Evolutionary conservation across 2,329 filamentous ascomycete species (phyloP).

Genomic region (Exophiala calicioides): DNA sequence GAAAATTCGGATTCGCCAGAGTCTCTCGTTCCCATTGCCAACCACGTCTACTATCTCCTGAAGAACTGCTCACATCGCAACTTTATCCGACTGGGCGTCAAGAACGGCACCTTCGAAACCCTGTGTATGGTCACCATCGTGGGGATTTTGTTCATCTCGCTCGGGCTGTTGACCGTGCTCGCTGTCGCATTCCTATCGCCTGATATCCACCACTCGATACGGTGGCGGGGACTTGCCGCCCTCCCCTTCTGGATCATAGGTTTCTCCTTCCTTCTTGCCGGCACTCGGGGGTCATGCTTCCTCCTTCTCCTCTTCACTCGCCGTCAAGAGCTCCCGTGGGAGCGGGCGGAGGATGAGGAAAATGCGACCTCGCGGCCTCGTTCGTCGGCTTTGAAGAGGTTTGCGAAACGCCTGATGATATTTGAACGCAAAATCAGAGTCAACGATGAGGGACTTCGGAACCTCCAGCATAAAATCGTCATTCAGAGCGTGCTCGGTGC

Average conservation of each 20-base stretch:
- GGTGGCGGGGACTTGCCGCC: constrained; percentile 19
- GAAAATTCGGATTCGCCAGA: constrained; percentile 11
- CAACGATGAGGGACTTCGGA: constrained; percentile 19
- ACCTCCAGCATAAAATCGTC: constrained; percentile 22
- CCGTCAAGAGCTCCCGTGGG: constrained; percentile 25
- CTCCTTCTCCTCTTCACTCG: constrained; percentile 24
- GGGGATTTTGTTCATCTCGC: constrained; percentile 14
- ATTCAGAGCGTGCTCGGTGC: constrained; percentile 20
- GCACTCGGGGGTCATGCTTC: constrained; percentile 21
- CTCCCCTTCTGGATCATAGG: constrained; percentile 20
- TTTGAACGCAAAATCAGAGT: constrained; percentile 23
- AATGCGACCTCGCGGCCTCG: not conserved
- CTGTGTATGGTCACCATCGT: constrained; percentile 26
- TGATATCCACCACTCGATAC: constrained; percentile 21
- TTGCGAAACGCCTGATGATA: constrained; percentile 19
- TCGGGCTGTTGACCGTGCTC: constrained; percentile 21
- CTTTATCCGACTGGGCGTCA: constrained; percentile 25
- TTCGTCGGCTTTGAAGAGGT: constrained; percentile 7
- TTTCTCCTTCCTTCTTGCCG: constrained; percentile 21
- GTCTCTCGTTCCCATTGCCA: constrained; percentile 12
- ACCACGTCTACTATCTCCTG: constrained; percentile 26
- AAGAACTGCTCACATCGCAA: constrained; percentile 26
- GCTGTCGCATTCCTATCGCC: constrained; percentile 22
- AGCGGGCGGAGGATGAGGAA: constrained; percentile 13
- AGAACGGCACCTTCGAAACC: constrained; percentile 26